Evolutionary conservation across 2,329 filamentous ascomycete species (phyloP).

Genomic region (Fusarium nodosum): DNA sequence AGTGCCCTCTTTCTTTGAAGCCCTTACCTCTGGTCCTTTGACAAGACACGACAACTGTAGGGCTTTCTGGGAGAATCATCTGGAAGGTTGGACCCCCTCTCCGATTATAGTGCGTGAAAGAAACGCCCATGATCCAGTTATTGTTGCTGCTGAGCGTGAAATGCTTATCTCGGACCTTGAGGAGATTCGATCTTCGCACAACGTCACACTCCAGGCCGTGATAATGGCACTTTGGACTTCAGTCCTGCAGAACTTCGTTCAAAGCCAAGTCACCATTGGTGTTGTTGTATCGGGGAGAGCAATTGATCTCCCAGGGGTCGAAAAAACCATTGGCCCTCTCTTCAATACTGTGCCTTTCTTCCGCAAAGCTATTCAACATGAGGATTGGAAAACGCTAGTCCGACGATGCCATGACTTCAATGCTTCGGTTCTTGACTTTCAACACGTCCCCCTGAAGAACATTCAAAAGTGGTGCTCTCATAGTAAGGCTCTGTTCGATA

Average conservation of each 20-base stretch:
- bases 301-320: slow-evolving; percentile 74
- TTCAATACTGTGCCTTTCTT: slow-evolving; percentile 91
- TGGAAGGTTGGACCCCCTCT: slow-evolving; percentile 55
- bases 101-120: slow-evolving; percentile 31
- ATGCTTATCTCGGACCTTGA: slow-evolving; percentile 63
- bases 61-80: slow-evolving; percentile 76
- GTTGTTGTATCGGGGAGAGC: slow-evolving; percentile 83
- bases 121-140: not conserved
- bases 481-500: slow-evolving; percentile 78
- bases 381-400: slow-evolving; percentile 73
- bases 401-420: slow-evolving; percentile 78
- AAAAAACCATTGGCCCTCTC: slow-evolving; percentile 81
- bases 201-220: slow-evolving; percentile 83
- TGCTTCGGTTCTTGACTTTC: slow-evolving; percentile 75
- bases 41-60: slow-evolving; percentile 57
- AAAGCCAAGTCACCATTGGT: slow-evolving; percentile 70
- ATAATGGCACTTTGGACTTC: slow-evolving; percentile 81
- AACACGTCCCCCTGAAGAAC: slow-evolving; percentile 79
- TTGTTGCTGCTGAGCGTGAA: slow-evolving; percentile 30
- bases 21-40: slow-evolving; percentile 78
- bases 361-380: slow-evolving; percentile 57
- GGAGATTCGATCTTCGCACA: slow-evolving; percentile 67
- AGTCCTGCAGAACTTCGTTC: slow-evolving; percentile 67
- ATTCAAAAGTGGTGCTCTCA: slow-evolving; percentile 83
- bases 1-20: slow-evolving; percentile 73